Evolutionary conservation across 352 stramenopile species (phyloP), one percentile per base, ranked within the genome.

Genomic region (Phytophthora fragariae): DNA sequence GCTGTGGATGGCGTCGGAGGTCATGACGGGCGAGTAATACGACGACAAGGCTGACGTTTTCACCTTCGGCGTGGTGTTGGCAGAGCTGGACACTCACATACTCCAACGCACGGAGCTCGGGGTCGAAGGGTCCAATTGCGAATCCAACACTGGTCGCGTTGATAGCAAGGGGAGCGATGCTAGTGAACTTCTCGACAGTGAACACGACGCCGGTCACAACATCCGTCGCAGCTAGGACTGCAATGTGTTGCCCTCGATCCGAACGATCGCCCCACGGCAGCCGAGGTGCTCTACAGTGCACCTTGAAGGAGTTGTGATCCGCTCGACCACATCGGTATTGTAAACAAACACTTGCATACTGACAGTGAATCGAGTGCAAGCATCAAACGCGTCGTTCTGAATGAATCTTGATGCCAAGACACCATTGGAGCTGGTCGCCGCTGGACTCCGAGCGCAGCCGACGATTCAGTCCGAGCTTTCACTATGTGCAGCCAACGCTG

Each of bases 31-130:
- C 3, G 44, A 63, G 17, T 19, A 24, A 8, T 76, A 76, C 35
- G 60, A 72, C n/a, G 52, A 68, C 14, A 76, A 69, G 21, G 58
- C 62, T 7, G 68, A 76, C 53, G 44, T 80, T 5, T 77, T 75
- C 15, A 68, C 72, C 8, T 79, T 79, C 9, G 67, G 60, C 8
- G 61, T 79, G 53, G 46, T 79, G 57, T 52, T 79, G 8, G 49
- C 37, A 5, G 24, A 76, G 29, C 62, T 79, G 4, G 72, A 75
- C 46, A 55, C 46, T 11, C 61, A 72, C 62, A 21, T 79, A 76
- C 14, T 27, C 52, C 5, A 12, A 52, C 19, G 62, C 54, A 59
- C 15, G 29, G 15, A 44, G 53, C 27, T 59, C 29, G 31, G 53
- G 31, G 4, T 24, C 33, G 44, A 59, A 6, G 49, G 50, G 27